Percentiles rank a stretch among this genome's conserved stretches.
Conservation (phyloP, 1,284 basidiomycete species). For the Ganoderma lingzhi region DNA sequence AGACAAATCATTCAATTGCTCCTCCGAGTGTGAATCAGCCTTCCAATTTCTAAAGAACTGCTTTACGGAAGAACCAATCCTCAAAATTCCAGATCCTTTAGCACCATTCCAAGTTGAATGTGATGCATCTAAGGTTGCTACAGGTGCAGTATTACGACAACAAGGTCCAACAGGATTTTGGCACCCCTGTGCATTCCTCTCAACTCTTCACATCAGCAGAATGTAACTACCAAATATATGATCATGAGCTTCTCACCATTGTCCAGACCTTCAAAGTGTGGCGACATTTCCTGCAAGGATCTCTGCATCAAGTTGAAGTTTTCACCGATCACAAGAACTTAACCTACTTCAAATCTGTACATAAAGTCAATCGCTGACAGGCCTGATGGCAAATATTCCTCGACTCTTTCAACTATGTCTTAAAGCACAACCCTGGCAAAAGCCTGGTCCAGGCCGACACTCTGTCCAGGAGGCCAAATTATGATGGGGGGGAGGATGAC, state of each 20-base stretch:
- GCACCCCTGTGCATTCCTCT: slow-evolving; percentile 42
- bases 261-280: no score
- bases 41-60: slow-evolving; percentile 42
- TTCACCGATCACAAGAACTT: no score
- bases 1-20: slow-evolving; percentile 32
- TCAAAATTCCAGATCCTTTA: slow-evolving; percentile 30
- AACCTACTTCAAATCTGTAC: slow-evolving; percentile 23
- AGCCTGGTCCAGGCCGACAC: slow-evolving; percentile 46
- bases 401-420: slow-evolving; percentile 33
- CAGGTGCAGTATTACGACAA: background rate
- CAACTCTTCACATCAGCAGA: slow-evolving; percentile 29
- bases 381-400: slow-evolving; percentile 49
- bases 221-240: no score
- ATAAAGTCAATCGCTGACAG: slow-evolving; percentile 47
- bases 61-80: slow-evolving; percentile 37
- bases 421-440: slow-evolving; percentile 46
- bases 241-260: no score
- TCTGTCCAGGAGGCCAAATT: background rate
- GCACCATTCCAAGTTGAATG: slow-evolving; percentile 15
- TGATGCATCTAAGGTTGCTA: slow-evolving; percentile 29
- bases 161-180: slow-evolving; percentile 12
- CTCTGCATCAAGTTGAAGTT: no score
- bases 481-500: no score
- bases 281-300: no score
- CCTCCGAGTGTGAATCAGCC: slow-evolving; percentile 25